Base-by-base conservation (phyloP, 768 basidiomycete species). In the Kwoniella mangroviensis region DNA sequence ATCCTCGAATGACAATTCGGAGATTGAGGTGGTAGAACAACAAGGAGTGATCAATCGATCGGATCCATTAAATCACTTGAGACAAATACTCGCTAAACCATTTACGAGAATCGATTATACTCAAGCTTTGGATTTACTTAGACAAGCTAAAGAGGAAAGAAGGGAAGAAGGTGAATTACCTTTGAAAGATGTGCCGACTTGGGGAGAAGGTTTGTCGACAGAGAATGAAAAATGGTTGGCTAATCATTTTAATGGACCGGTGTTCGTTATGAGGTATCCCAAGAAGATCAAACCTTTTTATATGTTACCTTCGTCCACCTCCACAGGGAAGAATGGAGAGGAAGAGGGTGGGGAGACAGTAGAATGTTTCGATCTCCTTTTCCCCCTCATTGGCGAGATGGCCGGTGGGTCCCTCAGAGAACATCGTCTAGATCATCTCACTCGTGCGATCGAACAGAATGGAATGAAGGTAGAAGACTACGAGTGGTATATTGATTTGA, bases 171-270 rank as follows among this genome's bases (percentile, higher is more conserved):
- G 84, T 41, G 89, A 86, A 75, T 75, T 82, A 24, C 89, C 92
- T 0, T 42, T 60, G 12, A 60, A n/a, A 2, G 17, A 22, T 49
- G 42, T 43, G 12, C 78, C 68, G 5, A 56, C 68, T 53, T 93
- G 91, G 90, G 93, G 94, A 2, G 83, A 84, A 24, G 79, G 87
- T 0, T 85, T 99, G 15, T 89, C 90, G 80, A 92, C 91, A 79
- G 97, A 98, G 80, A 95, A 98, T 79, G 97, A 99, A 82, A 89
- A 89, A 59, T 96, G 91, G 89, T 86, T 99, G 17, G 91, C 93
- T 0, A 90, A 91, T 65, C 82, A 90, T 60, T 84, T 89, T 63
- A 80, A 85, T 26, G 91, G 91, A 0, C 96, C 97, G 1, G 87
- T 95, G 2, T 98, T 98, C 81, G 90, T 99, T 64, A 92, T 90